Conservation (phyloP, 164 flowering plant species). For the Chimonanthus praecox region DNA sequence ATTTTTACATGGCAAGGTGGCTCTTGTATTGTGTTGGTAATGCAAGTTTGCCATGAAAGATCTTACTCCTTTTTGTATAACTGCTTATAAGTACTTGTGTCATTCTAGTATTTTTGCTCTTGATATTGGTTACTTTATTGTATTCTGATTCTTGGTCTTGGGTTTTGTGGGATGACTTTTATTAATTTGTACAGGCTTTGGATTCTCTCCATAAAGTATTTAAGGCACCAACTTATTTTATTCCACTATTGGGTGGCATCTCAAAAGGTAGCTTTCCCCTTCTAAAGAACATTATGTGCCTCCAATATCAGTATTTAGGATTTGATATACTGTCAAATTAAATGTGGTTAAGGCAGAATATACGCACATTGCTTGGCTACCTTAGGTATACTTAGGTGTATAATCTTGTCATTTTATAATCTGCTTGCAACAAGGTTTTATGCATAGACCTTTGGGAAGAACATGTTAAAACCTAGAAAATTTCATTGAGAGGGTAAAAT, state of each 20-base stretch:
- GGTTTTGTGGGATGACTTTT: constrained; percentile 1
- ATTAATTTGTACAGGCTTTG: constrained; percentile 52
- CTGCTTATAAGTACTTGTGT: too few species aligned
- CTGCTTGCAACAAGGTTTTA: too few species aligned
- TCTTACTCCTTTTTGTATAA: too few species aligned
- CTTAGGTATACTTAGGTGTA: too few species aligned
- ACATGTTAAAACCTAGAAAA: too few species aligned
- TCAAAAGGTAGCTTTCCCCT: constrained; percentile 49
- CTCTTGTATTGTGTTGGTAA: too few species aligned
- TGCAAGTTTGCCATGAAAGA: too few species aligned
- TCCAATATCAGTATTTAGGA: not conserved
- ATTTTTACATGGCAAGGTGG: too few species aligned
- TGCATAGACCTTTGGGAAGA: too few species aligned
- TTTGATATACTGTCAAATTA: not conserved
- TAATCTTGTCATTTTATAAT: too few species aligned
- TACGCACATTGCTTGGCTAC: not conserved
- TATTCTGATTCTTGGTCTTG: not conserved
- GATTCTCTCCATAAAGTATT: constrained; percentile 29
- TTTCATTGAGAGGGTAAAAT: too few species aligned
- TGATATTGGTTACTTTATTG: not conserved
- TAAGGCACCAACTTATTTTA: constrained; percentile 33
- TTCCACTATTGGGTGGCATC: constrained; percentile 57
- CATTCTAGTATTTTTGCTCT: too few species aligned
- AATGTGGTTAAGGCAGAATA: not conserved
- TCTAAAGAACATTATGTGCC: not conserved